These are phyloP conservation scores for Lachancea sp. DNA, from an alignment of 805 yeast species.

Conservation along the genomic window DNA sequence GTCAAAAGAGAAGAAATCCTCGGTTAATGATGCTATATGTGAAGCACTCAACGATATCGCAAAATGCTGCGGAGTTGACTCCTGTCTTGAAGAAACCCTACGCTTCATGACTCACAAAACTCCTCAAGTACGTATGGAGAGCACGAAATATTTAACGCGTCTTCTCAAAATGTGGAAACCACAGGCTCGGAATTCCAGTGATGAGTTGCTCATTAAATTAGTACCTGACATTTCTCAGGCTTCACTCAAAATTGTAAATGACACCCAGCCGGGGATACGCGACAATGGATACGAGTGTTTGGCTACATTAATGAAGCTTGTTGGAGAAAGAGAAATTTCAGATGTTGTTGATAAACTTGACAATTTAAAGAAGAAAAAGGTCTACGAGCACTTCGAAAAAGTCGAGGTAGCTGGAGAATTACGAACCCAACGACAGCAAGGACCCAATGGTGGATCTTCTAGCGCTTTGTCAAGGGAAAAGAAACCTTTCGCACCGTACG, in stretches of 20 bases:
- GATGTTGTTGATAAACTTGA: conserved; percentile 64
- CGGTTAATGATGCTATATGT: conserved; percentile 66
- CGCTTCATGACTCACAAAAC: conserved; percentile 65
- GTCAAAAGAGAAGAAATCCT: conserved; percentile 78
- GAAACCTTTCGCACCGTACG: conserved; percentile 10
- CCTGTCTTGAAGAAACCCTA: conserved; percentile 53
- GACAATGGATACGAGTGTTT: conserved; percentile 68
- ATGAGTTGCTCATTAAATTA: conserved; percentile 10
- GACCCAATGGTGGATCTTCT: background rate
- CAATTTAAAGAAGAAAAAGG: conserved; percentile 64
- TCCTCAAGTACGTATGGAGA: conserved; percentile 72
- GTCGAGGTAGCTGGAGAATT: conserved; percentile 4
- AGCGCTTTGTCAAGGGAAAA: background rate
- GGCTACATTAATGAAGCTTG: conserved; percentile 77
- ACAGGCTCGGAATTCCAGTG: conserved; percentile 2
- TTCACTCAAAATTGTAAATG: conserved; percentile 61
- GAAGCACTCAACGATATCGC: conserved; percentile 62
- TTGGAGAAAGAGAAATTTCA: conserved; percentile 60
- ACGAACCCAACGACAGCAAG: conserved; percentile 1
- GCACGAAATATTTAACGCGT: conserved; percentile 57
- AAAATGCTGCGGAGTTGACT: conserved; percentile 42
- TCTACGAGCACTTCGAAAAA: conserved; percentile 48
- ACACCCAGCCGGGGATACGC: conserved; percentile 80
- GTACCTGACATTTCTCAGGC: conserved; percentile 41
- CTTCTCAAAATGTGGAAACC: conserved; percentile 42